phyloP scores from a whole-genome alignment of 257 asterid genomes.

The Forsythia viridissima region DNA sequence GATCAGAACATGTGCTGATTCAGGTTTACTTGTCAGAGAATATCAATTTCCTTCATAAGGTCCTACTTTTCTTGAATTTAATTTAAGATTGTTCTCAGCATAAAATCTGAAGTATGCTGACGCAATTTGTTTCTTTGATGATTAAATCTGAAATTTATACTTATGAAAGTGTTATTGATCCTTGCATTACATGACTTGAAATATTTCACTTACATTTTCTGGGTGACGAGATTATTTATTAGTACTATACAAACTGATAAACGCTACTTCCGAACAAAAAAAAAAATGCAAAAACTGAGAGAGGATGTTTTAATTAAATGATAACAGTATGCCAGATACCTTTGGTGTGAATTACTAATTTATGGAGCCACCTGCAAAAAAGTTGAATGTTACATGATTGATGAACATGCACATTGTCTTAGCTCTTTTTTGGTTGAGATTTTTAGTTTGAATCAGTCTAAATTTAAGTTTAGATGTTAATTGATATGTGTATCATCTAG shows the following conservation, averaged over 20 bases:
- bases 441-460: background rate
- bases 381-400: background rate
- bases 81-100: background rate
- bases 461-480: background rate
- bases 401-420: background rate
- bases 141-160: background rate
- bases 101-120: background rate
- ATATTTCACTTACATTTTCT: background rate
- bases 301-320: background rate
- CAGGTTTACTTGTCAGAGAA: background rate
- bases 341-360: background rate
- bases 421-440: background rate
- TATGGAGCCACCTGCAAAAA: background rate
- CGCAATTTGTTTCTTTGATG: background rate
- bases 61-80: background rate
- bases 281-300: background rate
- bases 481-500: background rate
- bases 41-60: background rate
- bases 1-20: background rate
- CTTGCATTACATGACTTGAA: background rate
- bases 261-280: background rate
- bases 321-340: background rate
- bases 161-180: background rate
- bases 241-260: background rate
- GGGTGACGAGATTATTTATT: background rate